A percentile compares a stretch with the other conserved stretches of the same genome.
Conservation (phyloP, 441 rosid species). For the Biscutella auriculata region DNA sequence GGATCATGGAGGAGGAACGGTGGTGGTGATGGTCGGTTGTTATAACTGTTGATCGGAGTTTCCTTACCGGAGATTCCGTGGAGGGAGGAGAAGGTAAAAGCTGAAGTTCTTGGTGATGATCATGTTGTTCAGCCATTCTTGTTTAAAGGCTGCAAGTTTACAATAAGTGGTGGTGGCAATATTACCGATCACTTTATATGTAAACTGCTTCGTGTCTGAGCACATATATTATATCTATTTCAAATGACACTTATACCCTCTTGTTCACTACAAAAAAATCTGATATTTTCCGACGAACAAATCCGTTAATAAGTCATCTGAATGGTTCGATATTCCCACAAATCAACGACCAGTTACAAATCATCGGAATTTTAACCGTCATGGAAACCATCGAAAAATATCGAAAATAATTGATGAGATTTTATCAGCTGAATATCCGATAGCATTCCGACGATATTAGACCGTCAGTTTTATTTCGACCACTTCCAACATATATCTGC, state of each 20-base stretch:
- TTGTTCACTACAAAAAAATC: too few species aligned
- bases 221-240: not conserved
- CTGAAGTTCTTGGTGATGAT: slow-evolving; percentile 63
- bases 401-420: too few species aligned
- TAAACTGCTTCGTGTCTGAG: slow-evolving; percentile 17
- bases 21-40: slow-evolving; percentile 8
- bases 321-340: too few species aligned
- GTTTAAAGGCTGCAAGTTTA: slow-evolving; percentile 17
- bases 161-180: slow-evolving; percentile 21
- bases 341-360: too few species aligned
- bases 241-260: not conserved
- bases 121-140: slow-evolving; percentile 20
- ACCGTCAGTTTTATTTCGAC: too few species aligned
- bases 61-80: slow-evolving; percentile 25
- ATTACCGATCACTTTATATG: slow-evolving; percentile 23
- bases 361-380: too few species aligned
- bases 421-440: too few species aligned
- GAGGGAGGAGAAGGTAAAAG: slow-evolving; percentile 58
- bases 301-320: too few species aligned
- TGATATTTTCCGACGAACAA: too few species aligned
- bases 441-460: too few species aligned
- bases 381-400: too few species aligned
- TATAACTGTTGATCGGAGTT: slow-evolving; percentile 8
- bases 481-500: too few species aligned
- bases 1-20: slow-evolving; percentile 31